Base-by-base conservation (phyloP, 257 asterid species). In the Solanum infundibuliforme region DNA sequence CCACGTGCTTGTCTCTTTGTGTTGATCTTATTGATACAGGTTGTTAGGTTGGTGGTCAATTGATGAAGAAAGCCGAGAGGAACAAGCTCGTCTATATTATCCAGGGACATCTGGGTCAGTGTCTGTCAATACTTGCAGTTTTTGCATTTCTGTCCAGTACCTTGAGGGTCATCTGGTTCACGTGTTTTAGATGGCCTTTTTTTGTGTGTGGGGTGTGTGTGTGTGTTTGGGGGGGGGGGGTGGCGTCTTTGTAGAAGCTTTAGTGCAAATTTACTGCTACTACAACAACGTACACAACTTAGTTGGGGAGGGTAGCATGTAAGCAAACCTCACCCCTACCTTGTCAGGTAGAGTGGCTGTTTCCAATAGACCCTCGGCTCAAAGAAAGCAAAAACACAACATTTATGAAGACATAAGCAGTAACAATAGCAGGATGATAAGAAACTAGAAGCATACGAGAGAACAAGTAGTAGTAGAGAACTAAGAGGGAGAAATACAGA, bases 41-140 rank as follows among this genome's bases (percentile, higher is more conserved):
- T 94, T 95, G 71, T 88, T 97, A 82, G 99, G 99, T 77, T 97
- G 98, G 98, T 97, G 99, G 99, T 97, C 99, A 36, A 95, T 97
- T 83, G 99, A 97, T 87, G 98, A 95, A 95, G 94, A 95, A 87
- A 95, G 99, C 89, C 94, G 92, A 84, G 98, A 95, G 91, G 99
- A 97, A 91, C 95, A 94, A 90, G 99, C 99, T 86, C 96, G 96
- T 77, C 90, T 97, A 58, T 97, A 94, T 88, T 92, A 77, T 90
- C 91, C 95, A 3, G 93, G 90, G 86, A 92, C 93, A 86, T 93
- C 98, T 12, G 98, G 98, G 98, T 96, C 69, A 83, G 91, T 90
- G 36, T 82, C 84, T 72, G 82, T 73, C 39, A 13, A 71, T 27
- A 8, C n/a, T 55, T 55, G 65, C n/a, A 55, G 25, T 7, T 79